phyloP scores from a whole-genome alignment of 2,329 filamentous ascomycete species.

The Xylariaceae sp. region DNA sequence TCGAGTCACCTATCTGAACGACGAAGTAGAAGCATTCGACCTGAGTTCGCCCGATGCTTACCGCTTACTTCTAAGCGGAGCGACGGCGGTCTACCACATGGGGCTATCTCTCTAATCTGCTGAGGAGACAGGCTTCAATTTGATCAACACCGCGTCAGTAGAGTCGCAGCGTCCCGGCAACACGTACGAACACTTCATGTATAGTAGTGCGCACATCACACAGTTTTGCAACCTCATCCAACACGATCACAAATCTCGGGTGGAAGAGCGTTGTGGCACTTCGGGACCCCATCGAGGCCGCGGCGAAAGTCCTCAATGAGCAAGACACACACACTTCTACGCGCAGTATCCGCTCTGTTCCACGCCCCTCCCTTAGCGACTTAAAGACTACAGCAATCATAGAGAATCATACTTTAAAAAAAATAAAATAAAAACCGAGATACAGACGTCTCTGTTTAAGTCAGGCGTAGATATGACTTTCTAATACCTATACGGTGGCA shows the following conservation, averaged over 20 bases:
- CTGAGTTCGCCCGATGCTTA: background rate
- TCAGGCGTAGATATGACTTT: too few relatives aligned
- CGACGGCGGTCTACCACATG: slow-evolving; percentile 41
- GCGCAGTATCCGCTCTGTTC: slow-evolving; percentile 29
- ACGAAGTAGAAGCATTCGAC: slow-evolving; percentile 33
- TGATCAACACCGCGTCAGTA: slow-evolving; percentile 44
- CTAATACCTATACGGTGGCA: too few relatives aligned
- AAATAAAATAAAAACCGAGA: too few relatives aligned
- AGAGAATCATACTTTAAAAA: slow-evolving; percentile 2
- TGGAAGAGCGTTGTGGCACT: background rate
- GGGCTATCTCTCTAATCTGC: slow-evolving; percentile 45
- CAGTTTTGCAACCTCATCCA: slow-evolving; percentile 43
- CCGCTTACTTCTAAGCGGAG: slow-evolving; percentile 27
- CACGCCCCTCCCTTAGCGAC: slow-evolving; percentile 21
- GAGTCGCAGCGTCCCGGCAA: slow-evolving; percentile 28
- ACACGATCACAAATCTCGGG: background rate
- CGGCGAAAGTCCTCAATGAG: slow-evolving; percentile 23
- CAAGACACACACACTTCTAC: slow-evolving; percentile 27
- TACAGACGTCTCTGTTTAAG: too few relatives aligned
- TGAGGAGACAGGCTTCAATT: slow-evolving; percentile 41
- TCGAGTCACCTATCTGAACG: slow-evolving; percentile 38
- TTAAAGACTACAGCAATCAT: slow-evolving; percentile 15
- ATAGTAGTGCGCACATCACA: slow-evolving; percentile 41
- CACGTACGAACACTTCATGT: slow-evolving; percentile 44
- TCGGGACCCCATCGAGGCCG: slow-evolving; percentile 19